Evolutionary conservation across 1,139 yeast species (phyloP), one percentile per base, ranked within the genome.

Genomic region (Geotrichum candidum): DNA sequence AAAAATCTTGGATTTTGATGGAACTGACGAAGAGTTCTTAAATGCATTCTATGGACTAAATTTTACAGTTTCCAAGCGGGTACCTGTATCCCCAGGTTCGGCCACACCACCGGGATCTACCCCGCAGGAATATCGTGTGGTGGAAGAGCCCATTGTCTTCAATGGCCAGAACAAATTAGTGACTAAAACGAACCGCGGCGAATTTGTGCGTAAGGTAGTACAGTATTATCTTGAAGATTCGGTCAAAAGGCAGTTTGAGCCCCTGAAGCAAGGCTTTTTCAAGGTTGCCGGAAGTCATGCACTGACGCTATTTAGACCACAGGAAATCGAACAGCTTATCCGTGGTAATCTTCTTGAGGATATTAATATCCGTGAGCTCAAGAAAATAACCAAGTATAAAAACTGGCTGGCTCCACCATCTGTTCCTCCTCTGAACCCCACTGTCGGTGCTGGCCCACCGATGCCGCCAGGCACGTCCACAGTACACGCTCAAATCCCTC

Each of bases 231-330:
- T 91, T 67, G 79, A 80, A 55, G 82, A 79, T 25, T 81, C 88
- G 0, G 80, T 88, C 10, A 70, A 76, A 9, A 70, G 73, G 3
- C 88, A 84, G 66, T 81, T 87, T 62, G 75, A 76, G 4, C 80
- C 86, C 13, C 87, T 92, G 70, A 77, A 79, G 56, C 78, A 72
- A 9, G 98, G 97, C 0, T 92, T 94, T 69, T 78, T 82, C 56
- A 80, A 81, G 48, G 96, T 90, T 1, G 84, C 87, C 52, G 92
- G 89, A 22, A 94, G 96, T 0, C 86, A 88, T 69, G 94, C 94
- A 0, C 75, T 91, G 31, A 81, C 90, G 0, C 73, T 94, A 54
- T 90, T 94, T 69, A 82, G 86, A 62, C 87, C 96, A 0, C 87
- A 86, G 62, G 98, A 94, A 70, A 82, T 94, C 53, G 91, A 89